Percentiles rank a stretch among this genome's conserved stretches.
These are phyloP conservation scores for Omphalea diandra DNA, from an alignment of 441 rosid genomes.

Conservation along the genomic window DNA sequence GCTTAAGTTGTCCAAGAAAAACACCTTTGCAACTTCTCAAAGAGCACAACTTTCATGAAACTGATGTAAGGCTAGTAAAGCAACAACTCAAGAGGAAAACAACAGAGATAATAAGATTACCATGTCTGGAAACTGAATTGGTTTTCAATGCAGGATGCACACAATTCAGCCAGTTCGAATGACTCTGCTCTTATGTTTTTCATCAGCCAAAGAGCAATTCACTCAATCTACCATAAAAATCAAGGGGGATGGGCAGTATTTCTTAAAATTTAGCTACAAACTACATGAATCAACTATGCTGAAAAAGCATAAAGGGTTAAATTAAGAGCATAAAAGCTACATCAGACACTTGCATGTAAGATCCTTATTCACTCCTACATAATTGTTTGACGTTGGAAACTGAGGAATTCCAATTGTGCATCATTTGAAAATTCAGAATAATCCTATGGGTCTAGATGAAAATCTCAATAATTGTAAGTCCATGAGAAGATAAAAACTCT, in stretches of 20 bases:
- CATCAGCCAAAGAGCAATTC: background rate
- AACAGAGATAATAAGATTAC: background rate
- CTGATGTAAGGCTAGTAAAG: background rate
- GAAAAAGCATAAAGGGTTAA: background rate
- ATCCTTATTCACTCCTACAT: background rate
- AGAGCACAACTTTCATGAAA: slow-evolving; percentile 1
- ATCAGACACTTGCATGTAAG: background rate
- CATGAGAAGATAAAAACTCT: background rate
- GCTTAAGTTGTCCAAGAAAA: slow-evolving; percentile 4
- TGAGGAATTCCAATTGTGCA: background rate
- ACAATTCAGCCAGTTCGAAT: background rate
- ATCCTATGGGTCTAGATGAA: background rate
- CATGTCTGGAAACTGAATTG: background rate
- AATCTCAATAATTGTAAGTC: background rate
- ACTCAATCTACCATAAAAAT: background rate
- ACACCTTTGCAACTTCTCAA: no score
- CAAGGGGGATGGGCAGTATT: background rate
- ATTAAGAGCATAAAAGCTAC: background rate
- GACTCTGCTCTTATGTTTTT: background rate
- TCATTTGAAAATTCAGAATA: background rate
- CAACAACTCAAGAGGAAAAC: background rate
- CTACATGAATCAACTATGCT: background rate
- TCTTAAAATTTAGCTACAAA: slow-evolving; percentile 10
- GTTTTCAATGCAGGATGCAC: background rate
- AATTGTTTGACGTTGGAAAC: background rate